A percentile compares a stretch with the other conserved stretches of the same genome.
phyloP scores from a whole-genome alignment of 805 yeast genomes.

The Citeromyces matritensis region DNA sequence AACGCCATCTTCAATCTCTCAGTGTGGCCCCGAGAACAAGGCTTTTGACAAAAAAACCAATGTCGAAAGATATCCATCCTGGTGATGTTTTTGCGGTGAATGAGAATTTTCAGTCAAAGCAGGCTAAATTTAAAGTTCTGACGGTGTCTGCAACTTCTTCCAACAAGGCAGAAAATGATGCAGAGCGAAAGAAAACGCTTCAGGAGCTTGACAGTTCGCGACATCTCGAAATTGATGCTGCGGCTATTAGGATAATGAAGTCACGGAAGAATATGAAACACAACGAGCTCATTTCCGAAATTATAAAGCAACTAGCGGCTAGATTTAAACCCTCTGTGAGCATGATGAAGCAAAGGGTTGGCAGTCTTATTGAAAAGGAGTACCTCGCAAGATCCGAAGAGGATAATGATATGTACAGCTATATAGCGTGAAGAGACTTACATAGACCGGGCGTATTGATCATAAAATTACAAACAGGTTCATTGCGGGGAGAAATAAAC shows the following conservation, averaged over 20 bases:
- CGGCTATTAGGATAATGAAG: slow-evolving; percentile 81
- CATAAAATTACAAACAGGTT: no score
- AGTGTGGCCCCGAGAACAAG: slow-evolving; percentile 74
- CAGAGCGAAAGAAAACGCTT: slow-evolving; percentile 37
- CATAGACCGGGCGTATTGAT: no score
- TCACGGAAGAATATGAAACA: slow-evolving; percentile 46
- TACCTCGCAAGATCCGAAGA: slow-evolving; percentile 60
- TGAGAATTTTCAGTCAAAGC: slow-evolving; percentile 50
- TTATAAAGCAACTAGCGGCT: slow-evolving; percentile 37
- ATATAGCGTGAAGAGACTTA: slow-evolving; percentile 33
- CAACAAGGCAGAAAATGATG: slow-evolving; percentile 31
- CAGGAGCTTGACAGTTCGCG: slow-evolving; percentile 48
- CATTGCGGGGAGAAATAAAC: no score
- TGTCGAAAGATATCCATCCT: slow-evolving; percentile 52
- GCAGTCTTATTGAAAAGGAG: slow-evolving; percentile 66
- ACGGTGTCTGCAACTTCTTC: slow-evolving; percentile 35
- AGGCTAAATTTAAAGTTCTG: slow-evolving; percentile 57
- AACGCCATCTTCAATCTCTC: slow-evolving; percentile 68
- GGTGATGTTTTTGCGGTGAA: slow-evolving; percentile 57
- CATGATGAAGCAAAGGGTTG: slow-evolving; percentile 58
- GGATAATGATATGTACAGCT: slow-evolving; percentile 44
- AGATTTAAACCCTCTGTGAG: slow-evolving; percentile 59
- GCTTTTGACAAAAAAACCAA: slow-evolving; percentile 59
- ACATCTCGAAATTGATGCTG: slow-evolving; percentile 63
- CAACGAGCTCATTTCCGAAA: slow-evolving; percentile 52